Base-by-base conservation (phyloP, 2,329 filamentous ascomycete genomes). In the Onygena corvina region DNA sequence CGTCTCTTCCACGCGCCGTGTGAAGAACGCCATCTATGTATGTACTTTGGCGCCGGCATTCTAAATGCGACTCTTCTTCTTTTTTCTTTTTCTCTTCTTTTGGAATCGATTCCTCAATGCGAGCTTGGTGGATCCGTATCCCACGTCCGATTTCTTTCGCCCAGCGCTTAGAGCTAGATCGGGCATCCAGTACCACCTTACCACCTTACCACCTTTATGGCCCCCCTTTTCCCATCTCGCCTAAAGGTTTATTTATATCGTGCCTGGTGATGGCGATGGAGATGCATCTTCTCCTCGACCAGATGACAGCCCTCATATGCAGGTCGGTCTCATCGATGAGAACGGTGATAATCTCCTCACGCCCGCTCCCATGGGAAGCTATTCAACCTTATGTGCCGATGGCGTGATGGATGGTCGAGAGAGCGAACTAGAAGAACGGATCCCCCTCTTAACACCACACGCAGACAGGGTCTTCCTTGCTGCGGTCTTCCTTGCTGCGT, bases 41-140 rank as follows among this genome's bases (percentile, higher is more conserved):
- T n/a, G n/a, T n/a, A 11, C 27, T 5, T 40, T 40, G 36, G 36
- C 36, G 36, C 36, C 36, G 36, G 36, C 36, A 40, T 40, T 40
- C 36, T 40, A 40, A 11, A 11, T 40, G 9, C 11, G 16, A 20
- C 16, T 21, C 35, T 38, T 18, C n/a, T 12, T 40, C 7, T 23
- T 12, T 23, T 40, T 40, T 40, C 6, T 21, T 40, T 40, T 23
- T 40, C 18, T 21, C n/a, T 23, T 40, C 36, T 36, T 36, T 36
- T 36, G 12, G 8, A 8, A 16, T 36, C 36, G 2, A 7, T 40
- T 40, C 34, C 25, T 40, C 20, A 21, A 14, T 40, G 36, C 36
- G 18, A 40, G 20, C n/a, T 11, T 23, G 18, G 18, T 40, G 18
- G 36, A 23, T 23, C 18, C 18, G 25, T 40, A 21, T 40, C 30